These are phyloP conservation scores for Paracoccidioides brasiliensis DNA, from an alignment of 2,329 filamentous ascomycete genomes.

Conservation along the genomic window DNA sequence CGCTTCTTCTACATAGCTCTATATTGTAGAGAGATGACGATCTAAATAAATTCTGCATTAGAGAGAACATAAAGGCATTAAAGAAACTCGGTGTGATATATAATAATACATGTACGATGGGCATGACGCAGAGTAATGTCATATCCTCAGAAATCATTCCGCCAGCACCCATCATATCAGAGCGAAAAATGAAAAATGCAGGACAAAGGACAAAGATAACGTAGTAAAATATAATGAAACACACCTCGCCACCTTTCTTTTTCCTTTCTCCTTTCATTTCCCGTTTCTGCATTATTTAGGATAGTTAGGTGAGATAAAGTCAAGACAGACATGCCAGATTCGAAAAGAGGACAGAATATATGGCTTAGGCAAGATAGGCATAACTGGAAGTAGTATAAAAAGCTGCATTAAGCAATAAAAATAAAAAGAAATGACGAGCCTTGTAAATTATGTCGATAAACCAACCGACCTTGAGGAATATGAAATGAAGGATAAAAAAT, in stretches of 20 bases:
- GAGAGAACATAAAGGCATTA: too few species aligned
- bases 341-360: slow-evolving; percentile 8
- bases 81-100: too few species aligned
- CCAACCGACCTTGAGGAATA: slow-evolving; percentile 5
- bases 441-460: neutral
- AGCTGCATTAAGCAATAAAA: slow-evolving; percentile 13
- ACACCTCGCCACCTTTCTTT: neutral
- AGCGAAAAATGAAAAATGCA: neutral
- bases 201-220: neutral
- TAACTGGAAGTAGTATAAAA: too few species aligned
- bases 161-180: too few species aligned
- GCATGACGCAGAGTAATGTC: too few species aligned
- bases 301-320: neutral
- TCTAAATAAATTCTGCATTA: too few species aligned
- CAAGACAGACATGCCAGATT: neutral
- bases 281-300: neutral
- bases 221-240: neutral
- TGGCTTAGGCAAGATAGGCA: too few species aligned
- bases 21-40: too few species aligned
- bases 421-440: neutral
- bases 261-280: neutral
- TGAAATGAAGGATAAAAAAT: too few species aligned
- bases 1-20: too few species aligned
- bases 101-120: too few species aligned
- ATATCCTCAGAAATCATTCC: too few species aligned